Evolutionary conservation across 345 rosid genomes (phyloP).

Genomic region (Eucalyptus leucophloia): DNA sequence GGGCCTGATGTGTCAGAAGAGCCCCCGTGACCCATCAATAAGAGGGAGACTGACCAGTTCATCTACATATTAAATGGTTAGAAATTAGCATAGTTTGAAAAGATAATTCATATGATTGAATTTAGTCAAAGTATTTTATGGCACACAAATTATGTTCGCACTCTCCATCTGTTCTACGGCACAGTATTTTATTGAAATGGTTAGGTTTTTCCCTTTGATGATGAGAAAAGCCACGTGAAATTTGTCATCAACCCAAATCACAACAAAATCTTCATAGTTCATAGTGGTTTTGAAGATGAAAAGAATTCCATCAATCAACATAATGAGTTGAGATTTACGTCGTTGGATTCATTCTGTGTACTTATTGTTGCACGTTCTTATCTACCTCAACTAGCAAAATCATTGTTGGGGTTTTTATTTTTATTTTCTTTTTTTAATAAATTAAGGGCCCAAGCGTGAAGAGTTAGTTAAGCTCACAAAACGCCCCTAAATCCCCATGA

Average conservation of each 20-base stretch:
- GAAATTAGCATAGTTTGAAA: background rate
- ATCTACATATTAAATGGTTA: background rate
- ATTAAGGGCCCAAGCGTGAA: background rate
- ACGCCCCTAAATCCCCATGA: background rate
- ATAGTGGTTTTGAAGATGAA: background rate
- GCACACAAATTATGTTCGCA: background rate
- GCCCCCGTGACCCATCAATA: background rate
- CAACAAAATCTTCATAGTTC: background rate
- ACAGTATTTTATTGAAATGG: background rate
- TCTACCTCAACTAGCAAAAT: background rate
- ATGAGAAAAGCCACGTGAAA: background rate
- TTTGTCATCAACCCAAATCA: background rate
- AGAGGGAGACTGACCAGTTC: background rate
- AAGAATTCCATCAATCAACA: background rate
- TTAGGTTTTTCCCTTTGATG: background rate
- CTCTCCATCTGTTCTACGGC: background rate
- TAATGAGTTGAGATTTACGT: background rate
- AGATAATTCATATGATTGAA: background rate
- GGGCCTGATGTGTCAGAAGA: background rate
- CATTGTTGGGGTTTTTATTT: background rate
- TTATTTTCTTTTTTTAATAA: background rate
- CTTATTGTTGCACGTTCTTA: background rate
- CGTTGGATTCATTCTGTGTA: background rate
- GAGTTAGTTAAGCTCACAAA: background rate
- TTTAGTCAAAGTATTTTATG: background rate